Conservation (phyloP, 768 basidiomycete species). For the Phlebiopsis flavidoalba region DNA sequence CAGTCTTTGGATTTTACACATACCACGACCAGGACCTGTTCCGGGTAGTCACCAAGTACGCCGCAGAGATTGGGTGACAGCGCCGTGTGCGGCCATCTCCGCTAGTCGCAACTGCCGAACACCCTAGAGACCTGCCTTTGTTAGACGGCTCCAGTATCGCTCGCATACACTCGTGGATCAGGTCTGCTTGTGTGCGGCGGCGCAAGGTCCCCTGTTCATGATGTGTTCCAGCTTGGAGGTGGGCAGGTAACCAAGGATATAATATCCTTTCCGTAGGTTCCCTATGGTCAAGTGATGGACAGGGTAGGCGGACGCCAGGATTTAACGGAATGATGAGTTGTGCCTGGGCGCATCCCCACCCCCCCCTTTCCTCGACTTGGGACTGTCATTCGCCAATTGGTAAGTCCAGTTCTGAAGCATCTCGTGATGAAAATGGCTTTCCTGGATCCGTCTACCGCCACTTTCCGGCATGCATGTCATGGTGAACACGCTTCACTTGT, state of each 20-base stretch:
- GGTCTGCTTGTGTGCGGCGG: constrained; percentile 5
- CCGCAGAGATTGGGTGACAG: constrained; percentile 20
- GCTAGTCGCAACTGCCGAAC: constrained; percentile 19
- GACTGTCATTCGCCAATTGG: too few species aligned
- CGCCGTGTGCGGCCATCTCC: constrained; percentile 17
- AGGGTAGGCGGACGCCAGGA: constrained; percentile 27
- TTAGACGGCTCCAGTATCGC: constrained; percentile 17
- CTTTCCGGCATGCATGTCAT: constrained; percentile 40
- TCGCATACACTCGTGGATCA: constrained; percentile 22
- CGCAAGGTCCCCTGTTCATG: not conserved
- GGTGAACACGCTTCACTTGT: constrained; percentile 22
- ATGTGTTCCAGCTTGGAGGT: constrained; percentile 25
- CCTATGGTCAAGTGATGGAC: constrained; percentile 30
- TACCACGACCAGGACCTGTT: constrained; percentile 22
- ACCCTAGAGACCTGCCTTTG: constrained; percentile 16
- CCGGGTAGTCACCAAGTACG: constrained; percentile 24
- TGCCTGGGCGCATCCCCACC: too few species aligned
- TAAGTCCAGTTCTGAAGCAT: too few species aligned
- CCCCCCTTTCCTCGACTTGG: too few species aligned
- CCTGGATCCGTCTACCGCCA: constrained; percentile 49
- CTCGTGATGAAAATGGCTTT: too few species aligned
- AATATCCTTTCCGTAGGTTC: constrained; percentile 21
- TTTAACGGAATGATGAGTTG: too few species aligned
- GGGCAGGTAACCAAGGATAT: constrained; percentile 27
- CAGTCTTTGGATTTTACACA: too few species aligned